Conservation (phyloP, 306 rosid genomes). For the Nissolia schottii region DNA sequence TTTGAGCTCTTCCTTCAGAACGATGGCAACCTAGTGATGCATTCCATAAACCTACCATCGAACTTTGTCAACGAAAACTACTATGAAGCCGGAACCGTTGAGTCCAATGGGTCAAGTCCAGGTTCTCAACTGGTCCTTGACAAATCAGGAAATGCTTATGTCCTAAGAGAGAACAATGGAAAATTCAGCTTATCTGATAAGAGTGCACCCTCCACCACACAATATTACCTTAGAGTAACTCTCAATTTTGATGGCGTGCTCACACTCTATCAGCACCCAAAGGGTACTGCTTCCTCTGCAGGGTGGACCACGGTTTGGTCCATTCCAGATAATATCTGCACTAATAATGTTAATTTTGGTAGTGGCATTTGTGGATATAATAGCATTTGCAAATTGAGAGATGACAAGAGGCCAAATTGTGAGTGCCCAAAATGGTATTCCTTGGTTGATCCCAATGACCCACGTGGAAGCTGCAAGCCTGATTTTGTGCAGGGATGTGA, state of each 20-base stretch:
- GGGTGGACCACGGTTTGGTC: conserved; percentile 27
- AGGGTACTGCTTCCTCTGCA: neutral
- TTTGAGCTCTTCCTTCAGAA: conserved; percentile 31
- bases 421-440: conserved; percentile 39
- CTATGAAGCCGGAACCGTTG: neutral
- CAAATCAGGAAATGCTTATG: conserved; percentile 29
- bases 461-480: conserved; percentile 34
- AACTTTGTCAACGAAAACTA: conserved; percentile 20
- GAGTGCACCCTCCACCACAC: neutral
- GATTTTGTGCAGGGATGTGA: conserved; percentile 38
- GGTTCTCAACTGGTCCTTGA: conserved; percentile 32
- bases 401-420: conserved; percentile 26
- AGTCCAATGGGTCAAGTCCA: conserved; percentile 4
- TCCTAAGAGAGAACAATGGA: neutral
- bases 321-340: conserved; percentile 31
- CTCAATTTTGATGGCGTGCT: conserved; percentile 49
- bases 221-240: conserved; percentile 34
- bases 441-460: conserved; percentile 27
- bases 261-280: conserved; percentile 21
- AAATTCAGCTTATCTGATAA: neutral
- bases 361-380: conserved; percentile 42
- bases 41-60: conserved; percentile 34
- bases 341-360: rapidly evolving
- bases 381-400: conserved; percentile 16
- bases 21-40: conserved; percentile 38